Conservation (phyloP, 495 filamentous ascomycete genomes). For the Platismatia glauca region DNA sequence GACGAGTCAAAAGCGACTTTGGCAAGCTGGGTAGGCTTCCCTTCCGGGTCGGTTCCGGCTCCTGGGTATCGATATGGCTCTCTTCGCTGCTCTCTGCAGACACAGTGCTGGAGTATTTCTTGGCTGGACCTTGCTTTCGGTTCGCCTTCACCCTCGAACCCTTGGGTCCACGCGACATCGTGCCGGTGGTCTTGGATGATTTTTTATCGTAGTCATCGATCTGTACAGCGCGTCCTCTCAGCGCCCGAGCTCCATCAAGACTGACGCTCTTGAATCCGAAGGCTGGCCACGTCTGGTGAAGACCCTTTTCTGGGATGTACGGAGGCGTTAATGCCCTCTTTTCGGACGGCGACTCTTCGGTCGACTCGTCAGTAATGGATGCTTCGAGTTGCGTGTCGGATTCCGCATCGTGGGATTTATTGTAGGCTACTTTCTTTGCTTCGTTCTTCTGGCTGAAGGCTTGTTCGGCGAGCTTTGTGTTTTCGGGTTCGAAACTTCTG, state of each 20-base stretch:
- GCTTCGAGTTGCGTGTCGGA: not conserved
- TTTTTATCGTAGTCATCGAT: not conserved
- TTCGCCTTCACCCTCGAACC: not conserved
- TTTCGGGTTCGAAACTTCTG: slow-evolving; percentile 66
- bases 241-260: not conserved
- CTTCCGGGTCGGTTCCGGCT: not conserved
- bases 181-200: not conserved
- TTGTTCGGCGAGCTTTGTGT: not conserved
- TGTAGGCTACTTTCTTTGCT: not conserved
- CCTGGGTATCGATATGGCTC: not conserved
- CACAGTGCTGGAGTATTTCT: not conserved
- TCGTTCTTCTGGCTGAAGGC: not conserved
- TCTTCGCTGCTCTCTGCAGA: not conserved
- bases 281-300: not conserved
- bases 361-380: not conserved
- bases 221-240: not conserved
- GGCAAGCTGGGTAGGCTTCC: not conserved
- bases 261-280: not conserved
- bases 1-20: not conserved
- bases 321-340: not conserved
- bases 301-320: not conserved
- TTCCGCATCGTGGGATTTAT: not conserved
- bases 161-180: not conserved
- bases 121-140: not conserved
- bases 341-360: not conserved